phyloP scores from a whole-genome alignment of 805 yeast genomes.

The Suhomyces xylopsoci region DNA sequence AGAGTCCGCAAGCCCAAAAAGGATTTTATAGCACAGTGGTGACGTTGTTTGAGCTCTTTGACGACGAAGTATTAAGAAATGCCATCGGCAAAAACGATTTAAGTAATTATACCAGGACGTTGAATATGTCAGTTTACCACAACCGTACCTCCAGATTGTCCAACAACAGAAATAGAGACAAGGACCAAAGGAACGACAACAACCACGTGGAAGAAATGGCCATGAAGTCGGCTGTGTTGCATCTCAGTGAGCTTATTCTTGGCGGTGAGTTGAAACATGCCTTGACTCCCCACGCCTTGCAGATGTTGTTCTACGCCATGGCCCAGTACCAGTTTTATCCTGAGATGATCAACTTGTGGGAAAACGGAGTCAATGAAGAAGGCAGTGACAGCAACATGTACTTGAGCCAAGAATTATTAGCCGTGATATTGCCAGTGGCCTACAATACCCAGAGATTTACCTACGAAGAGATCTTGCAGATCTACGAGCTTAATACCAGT shows the following conservation, averaged over 20 bases:
- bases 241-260: conserved; percentile 27
- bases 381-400: conserved; percentile 39
- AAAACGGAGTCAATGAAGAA: conserved; percentile 50
- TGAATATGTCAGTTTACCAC: conserved; percentile 24
- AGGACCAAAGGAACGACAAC: conserved; percentile 27
- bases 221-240: conserved; percentile 32
- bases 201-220: conserved; percentile 28
- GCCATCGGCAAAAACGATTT: conserved; percentile 20
- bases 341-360: conserved; percentile 73
- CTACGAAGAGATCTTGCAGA: conserved; percentile 57
- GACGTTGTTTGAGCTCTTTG: conserved; percentile 6
- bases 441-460: conserved; percentile 56
- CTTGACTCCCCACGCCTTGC: conserved; percentile 21
- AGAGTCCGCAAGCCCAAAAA: conserved; percentile 2
- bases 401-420: conserved; percentile 63
- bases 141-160: conserved; percentile 33
- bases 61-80: conserved; percentile 16
- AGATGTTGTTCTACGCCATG: conserved; percentile 32
- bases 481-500: conserved; percentile 47
- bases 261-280: conserved; percentile 27
- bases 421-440: conserved; percentile 65
- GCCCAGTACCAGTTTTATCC: conserved; percentile 50
- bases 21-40: conserved; percentile 6
- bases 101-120: conserved; percentile 16
- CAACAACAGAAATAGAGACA: conserved; percentile 35